Percentiles rank a stretch among this genome's conserved stretches.
These are phyloP conservation scores for Venturia nashicola DNA, from an alignment of 2,329 filamentous ascomycete species.

Conservation along the genomic window DNA sequence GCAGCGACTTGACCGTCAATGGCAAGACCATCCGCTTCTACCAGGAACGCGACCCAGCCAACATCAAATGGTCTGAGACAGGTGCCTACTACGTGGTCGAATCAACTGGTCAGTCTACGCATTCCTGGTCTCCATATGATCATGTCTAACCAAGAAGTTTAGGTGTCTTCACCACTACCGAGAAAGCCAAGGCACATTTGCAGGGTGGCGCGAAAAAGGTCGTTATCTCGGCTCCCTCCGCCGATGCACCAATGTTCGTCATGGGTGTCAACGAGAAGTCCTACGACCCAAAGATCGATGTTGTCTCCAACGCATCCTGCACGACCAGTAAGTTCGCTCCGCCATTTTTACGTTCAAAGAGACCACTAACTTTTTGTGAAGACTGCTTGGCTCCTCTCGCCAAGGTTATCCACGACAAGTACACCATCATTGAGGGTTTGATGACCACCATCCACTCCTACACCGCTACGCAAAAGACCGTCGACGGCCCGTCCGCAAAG, in stretches of 20 bases:
- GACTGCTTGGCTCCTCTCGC: slow-evolving; percentile 97
- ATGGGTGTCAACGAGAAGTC: slow-evolving; percentile 96
- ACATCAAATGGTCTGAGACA: slow-evolving; percentile 81
- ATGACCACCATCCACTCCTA: slow-evolving; percentile 99
- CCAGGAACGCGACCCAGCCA: slow-evolving; percentile 76
- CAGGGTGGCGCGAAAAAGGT: slow-evolving; percentile 96
- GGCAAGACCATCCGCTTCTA: slow-evolving; percentile 94
- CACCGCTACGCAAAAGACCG: slow-evolving; percentile 99
- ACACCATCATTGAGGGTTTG: slow-evolving; percentile 91
- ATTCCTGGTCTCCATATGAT: too few species aligned
- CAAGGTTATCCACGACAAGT: slow-evolving; percentile 99
- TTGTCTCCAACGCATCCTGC: slow-evolving; percentile 99
- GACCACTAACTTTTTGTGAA: neutral
- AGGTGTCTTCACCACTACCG: slow-evolving; percentile 89
- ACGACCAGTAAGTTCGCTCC: slow-evolving; percentile 54
- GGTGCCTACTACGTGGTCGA: slow-evolving; percentile 69
- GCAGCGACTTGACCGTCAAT: slow-evolving; percentile 70
- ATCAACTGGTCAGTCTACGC: slow-evolving; percentile 54
- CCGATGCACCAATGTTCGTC: slow-evolving; percentile 99
- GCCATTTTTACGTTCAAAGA: neutral
- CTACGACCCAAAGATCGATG: slow-evolving; percentile 81
- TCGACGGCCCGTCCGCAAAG: slow-evolving; percentile 94
- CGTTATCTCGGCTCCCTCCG: slow-evolving; percentile 72
- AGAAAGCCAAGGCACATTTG: slow-evolving; percentile 90
- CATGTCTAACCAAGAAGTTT: too few species aligned